Conservation (phyloP, 2,329 filamentous ascomycete genomes). For the Hypoxylon sp. region DNA sequence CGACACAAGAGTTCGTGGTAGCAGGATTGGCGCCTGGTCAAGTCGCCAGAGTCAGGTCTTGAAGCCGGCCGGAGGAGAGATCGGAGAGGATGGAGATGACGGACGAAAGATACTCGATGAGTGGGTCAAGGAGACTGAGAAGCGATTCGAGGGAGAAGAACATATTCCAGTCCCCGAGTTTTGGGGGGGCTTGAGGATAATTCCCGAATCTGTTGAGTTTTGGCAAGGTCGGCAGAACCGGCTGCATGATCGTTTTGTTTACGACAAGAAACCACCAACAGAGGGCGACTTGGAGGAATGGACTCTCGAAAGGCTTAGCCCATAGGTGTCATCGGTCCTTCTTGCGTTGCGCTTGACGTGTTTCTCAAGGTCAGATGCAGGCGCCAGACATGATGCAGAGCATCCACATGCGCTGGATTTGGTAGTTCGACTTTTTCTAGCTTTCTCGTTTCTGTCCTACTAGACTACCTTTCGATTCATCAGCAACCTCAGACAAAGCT, state of each 20-base stretch:
- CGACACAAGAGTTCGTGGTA: constrained; percentile 80
- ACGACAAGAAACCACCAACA: constrained; percentile 71
- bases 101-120: constrained; percentile 81
- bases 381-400: neutral
- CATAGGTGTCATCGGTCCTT: constrained; percentile 59
- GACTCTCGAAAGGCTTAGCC: constrained; percentile 81
- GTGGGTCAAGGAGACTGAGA: constrained; percentile 83
- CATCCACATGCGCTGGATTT: neutral
- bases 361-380: neutral
- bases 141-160: constrained; percentile 80
- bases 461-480: neutral
- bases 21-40: constrained; percentile 92
- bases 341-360: neutral
- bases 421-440: neutral
- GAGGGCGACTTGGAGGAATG: constrained; percentile 65
- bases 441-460: neutral
- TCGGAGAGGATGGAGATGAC: constrained; percentile 66
- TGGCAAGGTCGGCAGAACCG: constrained; percentile 94
- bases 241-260: constrained; percentile 93
- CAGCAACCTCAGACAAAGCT: neutral
- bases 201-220: constrained; percentile 92
- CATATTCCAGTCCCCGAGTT: constrained; percentile 92
- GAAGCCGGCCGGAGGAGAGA: constrained; percentile 55
- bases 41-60: constrained; percentile 89
- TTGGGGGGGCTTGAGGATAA: constrained; percentile 91